Evolutionary conservation across 2,329 filamentous ascomycete genomes (phyloP).

Genomic region (Cadophora gregata): DNA sequence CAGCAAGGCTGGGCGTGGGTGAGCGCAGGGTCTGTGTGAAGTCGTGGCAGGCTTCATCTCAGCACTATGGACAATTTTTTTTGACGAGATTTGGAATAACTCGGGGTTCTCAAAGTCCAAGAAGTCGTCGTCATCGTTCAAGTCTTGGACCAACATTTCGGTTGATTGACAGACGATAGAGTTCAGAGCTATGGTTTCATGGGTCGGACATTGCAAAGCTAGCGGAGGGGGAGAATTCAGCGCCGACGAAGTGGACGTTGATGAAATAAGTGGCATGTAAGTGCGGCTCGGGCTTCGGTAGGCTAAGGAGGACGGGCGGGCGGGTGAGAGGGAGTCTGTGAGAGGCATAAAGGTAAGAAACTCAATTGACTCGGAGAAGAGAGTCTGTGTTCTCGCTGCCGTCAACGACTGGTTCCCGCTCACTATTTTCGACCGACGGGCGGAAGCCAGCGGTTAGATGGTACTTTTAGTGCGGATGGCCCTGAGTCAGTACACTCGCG

Average conservation of each 20-base stretch:
- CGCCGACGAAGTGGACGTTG: neutral
- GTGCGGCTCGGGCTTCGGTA: conserved; percentile 10
- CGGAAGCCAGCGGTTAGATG: neutral
- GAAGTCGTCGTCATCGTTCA: neutral
- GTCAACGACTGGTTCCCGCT: neutral
- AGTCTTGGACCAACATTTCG: neutral
- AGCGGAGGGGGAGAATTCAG: neutral
- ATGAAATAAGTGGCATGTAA: neutral
- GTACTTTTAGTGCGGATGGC: neutral
- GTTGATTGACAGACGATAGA: neutral
- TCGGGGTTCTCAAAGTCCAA: neutral
- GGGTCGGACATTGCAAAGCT: neutral
- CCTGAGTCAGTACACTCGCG: neutral
- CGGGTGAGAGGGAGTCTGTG: conserved; percentile 4
- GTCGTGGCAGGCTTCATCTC: neutral
- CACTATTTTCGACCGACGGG: neutral
- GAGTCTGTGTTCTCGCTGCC: neutral
- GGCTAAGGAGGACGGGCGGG: neutral
- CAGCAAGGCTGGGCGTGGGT: too few species aligned
- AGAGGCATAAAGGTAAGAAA: neutral
- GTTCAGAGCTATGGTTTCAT: conserved; percentile 5
- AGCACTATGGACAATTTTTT: neutral
- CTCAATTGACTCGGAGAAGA: neutral
- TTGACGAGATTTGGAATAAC: neutral
- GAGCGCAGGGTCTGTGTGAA: neutral